Conservation (phyloP, 768 basidiomycete genomes). For the Clathrus columnatus region DNA sequence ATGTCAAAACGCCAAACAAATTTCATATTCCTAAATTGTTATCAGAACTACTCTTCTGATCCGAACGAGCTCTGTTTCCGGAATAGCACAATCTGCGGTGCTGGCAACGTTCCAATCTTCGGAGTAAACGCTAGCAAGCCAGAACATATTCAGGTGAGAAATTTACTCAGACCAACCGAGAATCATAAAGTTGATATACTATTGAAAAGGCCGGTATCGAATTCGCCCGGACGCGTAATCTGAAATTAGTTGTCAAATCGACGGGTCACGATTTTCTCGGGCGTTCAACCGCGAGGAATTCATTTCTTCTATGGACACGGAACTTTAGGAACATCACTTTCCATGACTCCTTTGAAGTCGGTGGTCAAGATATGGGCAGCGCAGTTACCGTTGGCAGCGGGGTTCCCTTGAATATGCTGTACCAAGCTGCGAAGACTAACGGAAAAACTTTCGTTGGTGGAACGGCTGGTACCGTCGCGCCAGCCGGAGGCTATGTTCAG, state of each 20-base stretch:
- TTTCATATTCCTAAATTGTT: not conserved
- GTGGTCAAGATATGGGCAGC: slow-evolving; percentile 19
- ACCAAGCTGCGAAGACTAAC: slow-evolving; percentile 30
- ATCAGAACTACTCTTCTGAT: slow-evolving; percentile 1
- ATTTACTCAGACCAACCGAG: not conserved
- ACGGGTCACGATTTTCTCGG: slow-evolving; percentile 30
- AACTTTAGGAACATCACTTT: slow-evolving; percentile 31
- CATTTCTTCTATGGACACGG: slow-evolving; percentile 35
- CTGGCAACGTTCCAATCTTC: slow-evolving; percentile 1
- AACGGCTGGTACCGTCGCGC: slow-evolving; percentile 32
- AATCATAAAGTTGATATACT: not conserved
- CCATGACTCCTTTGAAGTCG: slow-evolving; percentile 23
- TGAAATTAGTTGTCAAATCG: slow-evolving; percentile 8
- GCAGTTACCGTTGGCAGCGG: slow-evolving; percentile 31
- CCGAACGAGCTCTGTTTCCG: slow-evolving; percentile 6
- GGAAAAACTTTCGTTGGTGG: slow-evolving; percentile 39
- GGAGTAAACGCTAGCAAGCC: not conserved
- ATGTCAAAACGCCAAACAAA: not conserved
- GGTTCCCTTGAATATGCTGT: slow-evolving; percentile 38
- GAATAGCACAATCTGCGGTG: slow-evolving; percentile 6
- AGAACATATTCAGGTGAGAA: slow-evolving; percentile 2
- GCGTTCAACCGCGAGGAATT: slow-evolving; percentile 29
- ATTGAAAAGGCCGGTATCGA: slow-evolving; percentile 1
- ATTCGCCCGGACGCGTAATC: slow-evolving; percentile 8
- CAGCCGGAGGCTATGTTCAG: slow-evolving; percentile 39